Conservation (phyloP, 208 protist genomes). For the Tritrichomonas musculus region DNA sequence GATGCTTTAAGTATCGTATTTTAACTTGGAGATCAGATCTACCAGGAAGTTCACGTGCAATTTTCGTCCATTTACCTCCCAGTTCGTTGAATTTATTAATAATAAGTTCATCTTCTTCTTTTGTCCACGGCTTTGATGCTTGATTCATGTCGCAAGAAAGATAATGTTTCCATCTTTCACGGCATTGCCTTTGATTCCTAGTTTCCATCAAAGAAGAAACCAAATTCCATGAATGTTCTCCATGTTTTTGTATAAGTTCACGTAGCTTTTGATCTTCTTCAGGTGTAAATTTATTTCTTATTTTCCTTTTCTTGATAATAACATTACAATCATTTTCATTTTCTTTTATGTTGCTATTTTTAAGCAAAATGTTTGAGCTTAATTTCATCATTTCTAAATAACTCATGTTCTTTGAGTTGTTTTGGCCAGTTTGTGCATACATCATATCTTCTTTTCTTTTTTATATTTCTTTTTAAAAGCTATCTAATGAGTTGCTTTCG, state of each 20-base stretch:
- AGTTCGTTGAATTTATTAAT: background rate
- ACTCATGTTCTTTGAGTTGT: too few species aligned
- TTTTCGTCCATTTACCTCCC: background rate
- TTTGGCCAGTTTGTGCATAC: too few species aligned
- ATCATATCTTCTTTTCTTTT: too few species aligned
- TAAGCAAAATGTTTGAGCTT: too few species aligned
- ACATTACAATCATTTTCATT: too few species aligned
- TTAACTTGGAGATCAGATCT: too few species aligned
- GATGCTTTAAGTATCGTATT: too few species aligned
- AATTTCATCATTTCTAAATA: too few species aligned
- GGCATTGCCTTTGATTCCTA: background rate
- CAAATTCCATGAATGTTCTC: background rate
- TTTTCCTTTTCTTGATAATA: too few species aligned
- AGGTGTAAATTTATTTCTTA: background rate
- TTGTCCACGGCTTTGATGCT: background rate
- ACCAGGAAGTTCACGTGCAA: background rate
- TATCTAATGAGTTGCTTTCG: too few species aligned
- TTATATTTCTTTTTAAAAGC: too few species aligned
- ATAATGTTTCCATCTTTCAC: slow-evolving; percentile 15
- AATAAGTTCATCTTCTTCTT: background rate
- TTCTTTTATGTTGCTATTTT: too few species aligned
- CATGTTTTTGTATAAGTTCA: background rate
- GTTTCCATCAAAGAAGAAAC: background rate
- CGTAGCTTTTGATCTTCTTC: background rate
- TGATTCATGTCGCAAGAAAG: background rate